Percentiles rank a stretch among this genome's conserved stretches.
phyloP scores from a whole-genome alignment of 306 rosid species.

The Betula pendula region DNA sequence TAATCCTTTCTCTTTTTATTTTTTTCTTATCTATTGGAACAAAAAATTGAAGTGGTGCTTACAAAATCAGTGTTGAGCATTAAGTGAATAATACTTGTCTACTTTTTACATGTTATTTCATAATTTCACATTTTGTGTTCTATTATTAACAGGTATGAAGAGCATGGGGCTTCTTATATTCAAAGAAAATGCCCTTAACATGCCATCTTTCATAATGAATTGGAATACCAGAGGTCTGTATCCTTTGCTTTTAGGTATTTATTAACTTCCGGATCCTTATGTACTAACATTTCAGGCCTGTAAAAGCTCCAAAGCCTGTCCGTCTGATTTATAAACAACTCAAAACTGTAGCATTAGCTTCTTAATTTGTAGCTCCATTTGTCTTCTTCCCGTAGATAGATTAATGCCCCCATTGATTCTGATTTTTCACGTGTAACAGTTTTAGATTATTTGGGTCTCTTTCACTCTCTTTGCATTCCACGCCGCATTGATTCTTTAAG shows the following conservation, averaged over 20 bases:
- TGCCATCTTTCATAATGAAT: background rate
- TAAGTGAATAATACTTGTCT: background rate
- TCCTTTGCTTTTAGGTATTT: too few relatives aligned
- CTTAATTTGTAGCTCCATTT: background rate
- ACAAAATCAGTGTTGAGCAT: background rate
- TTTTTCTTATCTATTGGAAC: background rate
- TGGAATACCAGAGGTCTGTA: constrained; percentile 8
- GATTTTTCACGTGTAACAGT: too few relatives aligned
- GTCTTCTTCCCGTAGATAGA: background rate
- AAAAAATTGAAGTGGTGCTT: background rate
- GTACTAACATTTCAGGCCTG: background rate
- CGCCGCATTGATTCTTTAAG: too few relatives aligned
- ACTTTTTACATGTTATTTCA: background rate
- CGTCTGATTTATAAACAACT: background rate
- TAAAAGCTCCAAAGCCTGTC: background rate
- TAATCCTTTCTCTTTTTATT: background rate
- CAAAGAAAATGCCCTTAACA: constrained; percentile 91
- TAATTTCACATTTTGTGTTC: constrained; percentile 11
- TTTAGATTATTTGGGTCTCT: too few relatives aligned
- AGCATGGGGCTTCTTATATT: constrained; percentile 95
- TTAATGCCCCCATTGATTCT: background rate
- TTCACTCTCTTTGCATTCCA: too few relatives aligned
- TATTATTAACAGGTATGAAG: constrained; percentile 73
- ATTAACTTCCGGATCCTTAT: background rate
- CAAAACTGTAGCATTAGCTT: background rate